These are phyloP conservation scores for Tremella yokohamensis DNA, from an alignment of 768 basidiomycete genomes.

Conservation along the genomic window DNA sequence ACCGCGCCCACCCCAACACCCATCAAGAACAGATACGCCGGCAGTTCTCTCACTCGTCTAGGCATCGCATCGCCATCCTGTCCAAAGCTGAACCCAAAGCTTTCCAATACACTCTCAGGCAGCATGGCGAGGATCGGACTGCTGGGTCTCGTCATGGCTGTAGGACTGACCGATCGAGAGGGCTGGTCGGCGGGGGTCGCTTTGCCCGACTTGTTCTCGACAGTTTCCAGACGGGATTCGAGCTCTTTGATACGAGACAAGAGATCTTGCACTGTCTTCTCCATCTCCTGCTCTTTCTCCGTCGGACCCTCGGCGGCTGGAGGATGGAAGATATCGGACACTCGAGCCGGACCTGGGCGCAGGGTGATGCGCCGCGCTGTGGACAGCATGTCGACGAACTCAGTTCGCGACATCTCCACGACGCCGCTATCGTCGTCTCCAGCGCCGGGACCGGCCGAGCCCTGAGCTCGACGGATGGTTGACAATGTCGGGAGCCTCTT, in stretches of 20 bases:
- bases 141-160: slow-evolving; percentile 3
- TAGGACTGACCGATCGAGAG: too few species aligned
- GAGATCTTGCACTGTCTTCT: slow-evolving; percentile 20
- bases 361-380: slow-evolving; percentile 30
- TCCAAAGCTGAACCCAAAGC: slow-evolving; percentile 10
- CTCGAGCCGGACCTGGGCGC: slow-evolving; percentile 12
- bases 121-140: slow-evolving; percentile 18
- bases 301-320: slow-evolving; percentile 8
- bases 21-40: slow-evolving; percentile 42
- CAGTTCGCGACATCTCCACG: too few species aligned
- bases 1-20: slow-evolving; percentile 45
- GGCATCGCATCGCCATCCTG: slow-evolving; percentile 29
- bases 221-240: slow-evolving; percentile 13
- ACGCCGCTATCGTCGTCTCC: too few species aligned
- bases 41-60: slow-evolving; percentile 32
- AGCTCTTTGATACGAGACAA: slow-evolving; percentile 29
- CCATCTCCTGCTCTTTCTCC: slow-evolving; percentile 19
- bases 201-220: slow-evolving; percentile 6
- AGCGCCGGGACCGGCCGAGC: too few species aligned
- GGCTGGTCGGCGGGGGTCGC: not conserved
- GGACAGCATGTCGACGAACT: slow-evolving; percentile 6
- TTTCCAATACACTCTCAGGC: slow-evolving; percentile 13
- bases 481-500: too few species aligned
- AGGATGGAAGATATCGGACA: not conserved
- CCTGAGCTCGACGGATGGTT: too few species aligned